Evolutionary conservation across 2,329 filamentous ascomycete genomes (phyloP).

Genomic region (Penicillium italicum): DNA sequence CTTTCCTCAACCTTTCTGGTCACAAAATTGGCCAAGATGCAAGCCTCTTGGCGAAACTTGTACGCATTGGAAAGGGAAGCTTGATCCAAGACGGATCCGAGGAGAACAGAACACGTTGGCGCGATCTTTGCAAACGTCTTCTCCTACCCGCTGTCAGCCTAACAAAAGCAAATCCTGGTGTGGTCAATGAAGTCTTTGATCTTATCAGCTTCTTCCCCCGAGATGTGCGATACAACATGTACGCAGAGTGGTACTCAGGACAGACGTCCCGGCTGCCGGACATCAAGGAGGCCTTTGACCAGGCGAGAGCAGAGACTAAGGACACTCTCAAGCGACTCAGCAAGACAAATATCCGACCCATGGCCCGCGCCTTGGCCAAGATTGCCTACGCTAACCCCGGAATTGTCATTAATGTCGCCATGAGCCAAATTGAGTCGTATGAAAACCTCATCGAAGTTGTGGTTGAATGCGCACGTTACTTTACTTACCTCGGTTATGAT

Average conservation of each 20-base stretch:
- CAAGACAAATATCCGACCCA: constrained; percentile 77
- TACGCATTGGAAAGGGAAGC: constrained; percentile 78
- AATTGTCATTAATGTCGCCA: constrained; percentile 82
- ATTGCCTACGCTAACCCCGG: constrained; percentile 89
- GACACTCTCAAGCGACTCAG: constrained; percentile 86
- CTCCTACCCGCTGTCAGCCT: constrained; percentile 86
- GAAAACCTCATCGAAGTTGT: constrained; percentile 92
- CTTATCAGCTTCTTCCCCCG: constrained; percentile 76
- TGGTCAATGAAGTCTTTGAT: constrained; percentile 82
- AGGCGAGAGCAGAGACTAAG: constrained; percentile 73
- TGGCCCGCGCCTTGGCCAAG: constrained; percentile 86
- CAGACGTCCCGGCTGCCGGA: constrained; percentile 71
- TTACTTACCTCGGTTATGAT: constrained; percentile 88
- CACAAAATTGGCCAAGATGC: constrained; percentile 86
- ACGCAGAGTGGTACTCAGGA: constrained; percentile 87
- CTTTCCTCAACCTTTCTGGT: constrained; percentile 79
- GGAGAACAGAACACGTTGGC: constrained; percentile 73
- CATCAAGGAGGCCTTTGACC: constrained; percentile 73
- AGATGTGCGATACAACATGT: constrained; percentile 76
- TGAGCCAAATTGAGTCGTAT: constrained; percentile 89
- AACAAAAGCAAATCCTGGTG: constrained; percentile 76
- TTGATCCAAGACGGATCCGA: constrained; percentile 66
- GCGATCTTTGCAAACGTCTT: constrained; percentile 74
- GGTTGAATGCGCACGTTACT: constrained; percentile 91
- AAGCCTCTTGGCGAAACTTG: constrained; percentile 71